Percentiles rank a stretch among this genome's conserved stretches.
Evolutionary conservation across 257 asterid genomes (phyloP).

Genomic region (Coffea eugenioides): DNA sequence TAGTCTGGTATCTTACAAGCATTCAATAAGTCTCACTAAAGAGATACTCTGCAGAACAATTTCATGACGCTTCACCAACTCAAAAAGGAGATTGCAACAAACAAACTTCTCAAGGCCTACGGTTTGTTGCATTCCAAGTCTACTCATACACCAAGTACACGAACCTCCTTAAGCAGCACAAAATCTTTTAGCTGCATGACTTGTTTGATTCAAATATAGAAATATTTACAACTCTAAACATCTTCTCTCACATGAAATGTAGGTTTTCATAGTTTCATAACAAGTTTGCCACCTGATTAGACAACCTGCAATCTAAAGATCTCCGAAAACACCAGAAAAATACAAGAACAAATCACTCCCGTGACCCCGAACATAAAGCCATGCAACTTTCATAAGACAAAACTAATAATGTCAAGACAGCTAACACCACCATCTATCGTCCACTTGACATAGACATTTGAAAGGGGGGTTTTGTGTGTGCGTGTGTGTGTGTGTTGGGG

Average conservation of each 20-base stretch:
- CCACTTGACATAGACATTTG: not conserved
- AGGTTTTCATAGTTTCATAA: not conserved
- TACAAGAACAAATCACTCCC: not conserved
- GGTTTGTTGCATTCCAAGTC: not conserved
- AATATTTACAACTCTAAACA: not conserved
- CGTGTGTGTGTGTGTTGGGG: too few relatives aligned
- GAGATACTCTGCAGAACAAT: not conserved
- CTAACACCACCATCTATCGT: not conserved
- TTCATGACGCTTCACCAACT: not conserved
- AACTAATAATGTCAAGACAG: not conserved
- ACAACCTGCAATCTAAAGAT: not conserved
- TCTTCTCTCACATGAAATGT: not conserved
- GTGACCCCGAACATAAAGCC: not conserved
- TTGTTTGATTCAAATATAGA: not conserved
- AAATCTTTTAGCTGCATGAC: not conserved
- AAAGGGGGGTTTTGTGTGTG: too few relatives aligned
- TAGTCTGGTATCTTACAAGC: not conserved
- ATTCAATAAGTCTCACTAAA: not conserved
- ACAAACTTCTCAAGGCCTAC: not conserved
- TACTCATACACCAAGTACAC: constrained; percentile 2
- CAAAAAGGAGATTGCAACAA: not conserved
- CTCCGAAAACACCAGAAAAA: not conserved
- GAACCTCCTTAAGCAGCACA: not conserved
- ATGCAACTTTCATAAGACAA: not conserved
- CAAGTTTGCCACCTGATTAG: too few relatives aligned